Evolutionary conservation across 2,329 filamentous ascomycete genomes (phyloP).

Genomic region (Lasiodiplodia theobromae): DNA sequence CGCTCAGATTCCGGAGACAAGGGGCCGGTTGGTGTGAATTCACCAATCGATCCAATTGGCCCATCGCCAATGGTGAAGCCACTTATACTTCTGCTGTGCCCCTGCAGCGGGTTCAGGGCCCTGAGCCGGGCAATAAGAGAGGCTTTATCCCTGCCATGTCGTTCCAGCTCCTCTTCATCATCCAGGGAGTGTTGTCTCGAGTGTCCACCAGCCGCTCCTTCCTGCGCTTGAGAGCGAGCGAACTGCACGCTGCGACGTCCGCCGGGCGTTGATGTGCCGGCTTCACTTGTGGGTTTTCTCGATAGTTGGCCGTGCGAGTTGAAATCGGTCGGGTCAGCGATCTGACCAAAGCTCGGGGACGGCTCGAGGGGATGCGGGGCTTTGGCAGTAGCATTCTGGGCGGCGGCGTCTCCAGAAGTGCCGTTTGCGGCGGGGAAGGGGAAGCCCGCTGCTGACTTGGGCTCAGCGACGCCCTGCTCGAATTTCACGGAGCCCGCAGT

Average conservation of each 20-base stretch:
- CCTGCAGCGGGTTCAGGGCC: slow-evolving; percentile 65
- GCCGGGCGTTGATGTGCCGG: slow-evolving; percentile 46
- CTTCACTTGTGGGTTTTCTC: slow-evolving; percentile 24
- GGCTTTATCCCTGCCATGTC: slow-evolving; percentile 55
- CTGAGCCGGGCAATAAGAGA: slow-evolving; percentile 82
- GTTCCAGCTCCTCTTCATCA: slow-evolving; percentile 61
- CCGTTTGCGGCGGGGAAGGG: slow-evolving; percentile 24
- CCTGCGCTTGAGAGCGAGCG: slow-evolving; percentile 55
- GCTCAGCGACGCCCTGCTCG: slow-evolving; percentile 9
- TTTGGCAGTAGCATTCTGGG: not conserved
- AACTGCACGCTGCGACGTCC: slow-evolving; percentile 79
- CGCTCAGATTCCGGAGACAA: slow-evolving; percentile 58
- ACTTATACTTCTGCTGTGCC: slow-evolving; percentile 59
- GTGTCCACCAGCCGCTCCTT: slow-evolving; percentile 57
- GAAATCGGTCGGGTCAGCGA: slow-evolving; percentile 28
- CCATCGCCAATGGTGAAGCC: slow-evolving; percentile 52
- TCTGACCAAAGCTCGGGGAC: slow-evolving; percentile 27
- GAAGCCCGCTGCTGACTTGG: slow-evolving; percentile 15
- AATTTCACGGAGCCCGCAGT: slow-evolving; percentile 21
- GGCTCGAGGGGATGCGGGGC: slow-evolving; percentile 16
- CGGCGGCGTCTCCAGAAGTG: slow-evolving; percentile 1
- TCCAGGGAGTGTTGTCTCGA: slow-evolving; percentile 72
- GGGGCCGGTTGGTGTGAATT: slow-evolving; percentile 47
- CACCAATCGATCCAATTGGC: slow-evolving; percentile 47
- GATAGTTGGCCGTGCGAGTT: slow-evolving; percentile 21